These are phyloP conservation scores for Periglandula ipomoeae DNA, from an alignment of 2,329 filamentous ascomycete species.

Conservation along the genomic window DNA sequence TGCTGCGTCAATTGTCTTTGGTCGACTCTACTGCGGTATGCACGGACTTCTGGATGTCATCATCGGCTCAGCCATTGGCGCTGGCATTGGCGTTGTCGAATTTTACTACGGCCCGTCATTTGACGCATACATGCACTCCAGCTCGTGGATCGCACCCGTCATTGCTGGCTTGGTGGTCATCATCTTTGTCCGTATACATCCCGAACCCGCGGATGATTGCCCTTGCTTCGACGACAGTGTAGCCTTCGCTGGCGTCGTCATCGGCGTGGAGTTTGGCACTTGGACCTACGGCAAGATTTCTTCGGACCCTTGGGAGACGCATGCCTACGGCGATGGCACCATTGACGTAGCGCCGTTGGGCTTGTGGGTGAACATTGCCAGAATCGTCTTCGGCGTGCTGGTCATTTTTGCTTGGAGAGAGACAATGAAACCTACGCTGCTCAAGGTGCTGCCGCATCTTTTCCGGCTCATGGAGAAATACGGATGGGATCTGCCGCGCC, in stretches of 20 bases:
- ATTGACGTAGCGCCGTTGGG: conserved; percentile 61
- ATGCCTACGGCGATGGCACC: conserved; percentile 40
- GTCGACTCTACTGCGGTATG: conserved; percentile 95
- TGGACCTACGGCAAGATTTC: conserved; percentile 67
- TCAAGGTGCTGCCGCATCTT: conserved; percentile 70
- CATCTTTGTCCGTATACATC: conserved; percentile 76
- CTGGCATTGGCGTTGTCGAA: conserved; percentile 49
- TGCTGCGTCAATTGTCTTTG: conserved; percentile 78
- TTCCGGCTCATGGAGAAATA: conserved; percentile 78
- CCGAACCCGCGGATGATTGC: conserved; percentile 92
- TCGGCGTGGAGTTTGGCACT: conserved; percentile 71
- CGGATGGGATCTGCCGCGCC: conserved; percentile 71
- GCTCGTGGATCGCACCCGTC: conserved; percentile 54
- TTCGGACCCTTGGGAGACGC: conserved; percentile 32
- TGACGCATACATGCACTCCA: conserved; percentile 61
- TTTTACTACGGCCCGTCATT: conserved; percentile 53
- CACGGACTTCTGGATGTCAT: conserved; percentile 92
- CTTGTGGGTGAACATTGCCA: conserved; percentile 49
- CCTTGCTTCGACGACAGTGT: conserved; percentile 96
- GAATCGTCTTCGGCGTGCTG: conserved; percentile 71
- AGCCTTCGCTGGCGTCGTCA: conserved; percentile 81
- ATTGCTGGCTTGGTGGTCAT: conserved; percentile 59
- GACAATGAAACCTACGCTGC: conserved; percentile 73
- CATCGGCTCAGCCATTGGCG: conserved; percentile 69
- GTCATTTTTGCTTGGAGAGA: conserved; percentile 87